Percentiles rank a stretch among this genome's conserved stretches.
phyloP scores from a whole-genome alignment of 2,329 filamentous ascomycete species.

The Arthroderma uncinatum region DNA sequence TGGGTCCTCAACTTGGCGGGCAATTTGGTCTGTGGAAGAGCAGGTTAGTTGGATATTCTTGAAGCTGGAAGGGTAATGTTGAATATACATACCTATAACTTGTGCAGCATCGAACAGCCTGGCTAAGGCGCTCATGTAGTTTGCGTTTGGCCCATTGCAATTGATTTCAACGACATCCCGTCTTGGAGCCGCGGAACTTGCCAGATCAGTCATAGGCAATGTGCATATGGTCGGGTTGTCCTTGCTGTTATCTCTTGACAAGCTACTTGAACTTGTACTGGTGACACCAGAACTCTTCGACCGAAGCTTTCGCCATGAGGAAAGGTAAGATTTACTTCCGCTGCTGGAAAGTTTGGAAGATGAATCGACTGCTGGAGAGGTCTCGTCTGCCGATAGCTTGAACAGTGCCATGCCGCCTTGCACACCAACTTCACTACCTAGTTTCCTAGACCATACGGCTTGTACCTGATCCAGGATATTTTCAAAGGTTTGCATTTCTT shows the following conservation, averaged over 20 bases:
- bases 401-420: slow-evolving; percentile 63
- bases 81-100: slow-evolving; percentile 60
- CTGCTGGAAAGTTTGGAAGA: slow-evolving; percentile 44
- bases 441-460: slow-evolving; percentile 60
- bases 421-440: slow-evolving; percentile 87
- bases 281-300: slow-evolving; percentile 71
- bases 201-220: slow-evolving; percentile 59
- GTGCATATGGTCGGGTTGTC: slow-evolving; percentile 59
- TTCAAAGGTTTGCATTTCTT: slow-evolving; percentile 89
- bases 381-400: slow-evolving; percentile 33
- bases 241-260: slow-evolving; percentile 39
- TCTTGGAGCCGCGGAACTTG: slow-evolving; percentile 57
- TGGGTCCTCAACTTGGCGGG: slow-evolving; percentile 89
- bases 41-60: slow-evolving; percentile 3
- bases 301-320: slow-evolving; percentile 80
- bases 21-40: slow-evolving; percentile 65
- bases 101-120: slow-evolving; percentile 88
- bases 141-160: slow-evolving; percentile 72
- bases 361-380: slow-evolving; percentile 17
- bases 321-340: slow-evolving; percentile 60
- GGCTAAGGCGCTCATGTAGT: slow-evolving; percentile 85
- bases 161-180: slow-evolving; percentile 56
- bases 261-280: slow-evolving; percentile 12
- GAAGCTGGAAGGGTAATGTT: not conserved
- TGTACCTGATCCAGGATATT: slow-evolving; percentile 78